Evolutionary conservation across 345 rosid species (phyloP).

Genomic region (Eucalyptus erythrocorys): DNA sequence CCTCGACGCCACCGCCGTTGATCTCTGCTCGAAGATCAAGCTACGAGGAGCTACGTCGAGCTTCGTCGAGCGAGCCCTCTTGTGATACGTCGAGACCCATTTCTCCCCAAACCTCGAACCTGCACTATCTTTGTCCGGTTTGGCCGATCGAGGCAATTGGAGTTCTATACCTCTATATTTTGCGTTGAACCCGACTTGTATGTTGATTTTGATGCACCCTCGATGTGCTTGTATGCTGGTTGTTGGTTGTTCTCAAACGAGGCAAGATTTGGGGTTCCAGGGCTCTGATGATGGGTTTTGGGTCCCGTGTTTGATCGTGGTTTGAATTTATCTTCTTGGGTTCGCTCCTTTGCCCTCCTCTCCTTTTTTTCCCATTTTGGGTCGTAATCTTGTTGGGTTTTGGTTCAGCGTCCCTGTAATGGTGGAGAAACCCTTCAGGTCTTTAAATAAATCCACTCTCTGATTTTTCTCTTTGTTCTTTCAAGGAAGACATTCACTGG

Average conservation of each 20-base stretch:
- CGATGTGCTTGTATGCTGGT: no score
- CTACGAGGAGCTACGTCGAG: no score
- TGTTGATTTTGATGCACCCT: no score
- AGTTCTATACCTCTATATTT: no score
- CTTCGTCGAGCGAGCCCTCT: no score
- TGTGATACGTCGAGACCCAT: no score
- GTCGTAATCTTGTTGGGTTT: background rate
- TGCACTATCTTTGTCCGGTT: no score
- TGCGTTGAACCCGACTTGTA: no score
- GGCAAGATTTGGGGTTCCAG: background rate
- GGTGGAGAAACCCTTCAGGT: slow-evolving; percentile 98
- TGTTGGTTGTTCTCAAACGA: background rate
- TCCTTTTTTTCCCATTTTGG: background rate
- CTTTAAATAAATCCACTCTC: background rate
- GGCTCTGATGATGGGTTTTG: background rate
- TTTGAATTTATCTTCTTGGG: background rate
- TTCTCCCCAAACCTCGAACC: no score
- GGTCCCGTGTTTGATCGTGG: background rate
- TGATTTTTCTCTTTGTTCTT: background rate
- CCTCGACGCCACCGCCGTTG: no score
- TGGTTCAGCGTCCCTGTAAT: background rate
- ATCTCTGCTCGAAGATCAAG: no score
- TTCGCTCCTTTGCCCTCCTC: background rate
- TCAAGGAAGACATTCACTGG: background rate
- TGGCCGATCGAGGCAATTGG: no score